Conservation (phyloP, 2,329 filamentous ascomycete genomes). For the Colletotrichum truncatum region DNA sequence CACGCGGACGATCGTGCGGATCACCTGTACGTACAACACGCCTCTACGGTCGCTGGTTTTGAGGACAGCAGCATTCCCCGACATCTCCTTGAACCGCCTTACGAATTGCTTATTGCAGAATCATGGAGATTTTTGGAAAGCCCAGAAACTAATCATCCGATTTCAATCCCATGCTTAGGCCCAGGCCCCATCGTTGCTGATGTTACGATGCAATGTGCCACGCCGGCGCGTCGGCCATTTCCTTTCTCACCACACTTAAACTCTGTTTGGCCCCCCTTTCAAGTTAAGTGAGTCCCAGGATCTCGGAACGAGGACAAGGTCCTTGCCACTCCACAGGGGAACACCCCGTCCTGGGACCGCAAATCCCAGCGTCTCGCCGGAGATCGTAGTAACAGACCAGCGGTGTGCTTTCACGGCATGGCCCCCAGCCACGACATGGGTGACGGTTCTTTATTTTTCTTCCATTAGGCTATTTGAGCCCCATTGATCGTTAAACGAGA, state of each 20-base stretch:
- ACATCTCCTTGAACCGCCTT: conserved; percentile 8
- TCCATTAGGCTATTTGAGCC: neutral
- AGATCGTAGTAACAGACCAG: neutral
- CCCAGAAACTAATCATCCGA: neutral
- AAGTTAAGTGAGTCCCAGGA: neutral
- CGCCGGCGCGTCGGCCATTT: neutral
- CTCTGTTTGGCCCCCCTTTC: neutral
- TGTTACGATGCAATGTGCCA: neutral
- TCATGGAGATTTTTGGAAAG: neutral
- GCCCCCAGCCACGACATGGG: neutral
- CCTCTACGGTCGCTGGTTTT: neutral
- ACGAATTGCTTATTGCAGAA: neutral
- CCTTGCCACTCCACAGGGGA: neutral
- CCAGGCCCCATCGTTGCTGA: neutral
- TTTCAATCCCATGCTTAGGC: neutral
- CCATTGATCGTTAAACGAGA: neutral
- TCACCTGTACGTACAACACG: neutral
- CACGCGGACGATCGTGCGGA: conserved; percentile 12
- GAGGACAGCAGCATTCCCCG: neutral
- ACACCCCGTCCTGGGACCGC: neutral
- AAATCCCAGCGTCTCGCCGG: neutral
- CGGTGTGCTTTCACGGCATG: neutral
- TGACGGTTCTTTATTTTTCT: neutral
- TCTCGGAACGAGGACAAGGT: neutral
- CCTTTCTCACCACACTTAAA: neutral